Evolutionary conservation across 352 stramenopile genomes (phyloP).

Genomic region (Phytophthora lateralis): DNA sequence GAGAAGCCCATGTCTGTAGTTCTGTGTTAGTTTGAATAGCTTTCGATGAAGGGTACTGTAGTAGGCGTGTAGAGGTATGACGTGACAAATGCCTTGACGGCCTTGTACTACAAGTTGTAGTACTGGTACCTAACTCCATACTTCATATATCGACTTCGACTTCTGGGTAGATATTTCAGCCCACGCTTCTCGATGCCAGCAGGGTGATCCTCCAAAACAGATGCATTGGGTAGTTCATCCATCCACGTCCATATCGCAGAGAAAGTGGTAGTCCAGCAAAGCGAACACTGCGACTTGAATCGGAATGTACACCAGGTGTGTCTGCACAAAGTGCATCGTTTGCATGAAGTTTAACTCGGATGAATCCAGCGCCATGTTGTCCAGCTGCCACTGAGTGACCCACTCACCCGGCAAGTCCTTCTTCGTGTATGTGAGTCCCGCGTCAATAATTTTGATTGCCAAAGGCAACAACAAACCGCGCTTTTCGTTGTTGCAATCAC

Average conservation of each 20-base stretch:
- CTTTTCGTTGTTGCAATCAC: constrained; percentile 30
- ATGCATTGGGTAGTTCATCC: constrained; percentile 21
- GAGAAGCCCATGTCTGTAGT: constrained; percentile 46
- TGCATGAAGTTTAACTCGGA: constrained; percentile 37
- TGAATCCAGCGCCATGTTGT: constrained; percentile 47
- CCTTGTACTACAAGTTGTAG: too few species aligned
- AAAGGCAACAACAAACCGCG: constrained; percentile 30
- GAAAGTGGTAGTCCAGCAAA: constrained; percentile 45
- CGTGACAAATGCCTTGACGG: constrained; percentile 38
- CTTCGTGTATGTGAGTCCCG: constrained; percentile 33
- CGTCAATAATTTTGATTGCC: constrained; percentile 37
- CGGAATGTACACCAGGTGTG: constrained; percentile 37
- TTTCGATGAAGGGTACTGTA: constrained; percentile 33
- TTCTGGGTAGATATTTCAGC: constrained; percentile 26
- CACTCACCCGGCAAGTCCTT: constrained; percentile 23
- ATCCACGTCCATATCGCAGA: constrained; percentile 38
- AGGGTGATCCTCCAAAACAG: constrained; percentile 15
- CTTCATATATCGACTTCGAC: constrained; percentile 32
- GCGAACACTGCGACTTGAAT: constrained; percentile 48
- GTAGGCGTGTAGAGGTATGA: constrained; percentile 38
- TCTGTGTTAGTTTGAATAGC: constrained; percentile 33
- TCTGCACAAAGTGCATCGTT: constrained; percentile 31
- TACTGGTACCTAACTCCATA: constrained; percentile 35
- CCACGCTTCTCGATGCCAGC: constrained; percentile 20
- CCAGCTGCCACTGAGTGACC: constrained; percentile 45